These are phyloP conservation scores for Diplodia corticola DNA, from an alignment of 2,329 filamentous ascomycete genomes.

Conservation along the genomic window DNA sequence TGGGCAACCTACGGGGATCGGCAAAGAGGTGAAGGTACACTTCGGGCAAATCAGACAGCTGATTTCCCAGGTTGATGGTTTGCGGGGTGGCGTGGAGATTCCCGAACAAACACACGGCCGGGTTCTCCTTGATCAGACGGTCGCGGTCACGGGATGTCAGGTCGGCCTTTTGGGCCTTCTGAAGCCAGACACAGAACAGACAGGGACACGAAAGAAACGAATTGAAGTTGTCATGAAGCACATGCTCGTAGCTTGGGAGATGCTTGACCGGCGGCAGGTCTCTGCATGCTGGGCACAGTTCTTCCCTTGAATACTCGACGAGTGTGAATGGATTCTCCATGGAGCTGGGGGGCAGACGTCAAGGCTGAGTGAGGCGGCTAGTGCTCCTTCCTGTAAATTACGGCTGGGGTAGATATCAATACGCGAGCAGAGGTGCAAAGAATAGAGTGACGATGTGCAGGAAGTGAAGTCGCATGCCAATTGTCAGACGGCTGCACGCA, in stretches of 20 bases:
- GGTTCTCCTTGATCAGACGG: neutral
- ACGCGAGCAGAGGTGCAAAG: no score
- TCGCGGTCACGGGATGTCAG: neutral
- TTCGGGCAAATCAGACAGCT: neutral
- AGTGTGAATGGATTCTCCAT: neutral
- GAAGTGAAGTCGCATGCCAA: no score
- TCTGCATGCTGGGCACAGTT: neutral
- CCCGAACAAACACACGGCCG: neutral
- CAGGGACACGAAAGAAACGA: neutral
- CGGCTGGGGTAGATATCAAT: no score
- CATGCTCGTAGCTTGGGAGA: neutral
- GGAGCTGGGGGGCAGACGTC: fast-evolving
- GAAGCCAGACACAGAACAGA: neutral
- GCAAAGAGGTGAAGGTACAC: neutral
- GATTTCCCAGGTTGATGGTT: neutral
- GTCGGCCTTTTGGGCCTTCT: neutral
- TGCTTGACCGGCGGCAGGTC: neutral
- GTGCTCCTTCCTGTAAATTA: no score
- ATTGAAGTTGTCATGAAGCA: neutral
- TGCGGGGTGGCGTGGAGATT: neutral
- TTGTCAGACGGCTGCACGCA: no score
- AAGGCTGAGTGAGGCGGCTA: no score
- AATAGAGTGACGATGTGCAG: no score
- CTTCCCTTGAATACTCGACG: neutral
- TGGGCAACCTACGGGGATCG: neutral